Conservation (phyloP, 208 protist species). For the Angomonas desouzai region DNA sequence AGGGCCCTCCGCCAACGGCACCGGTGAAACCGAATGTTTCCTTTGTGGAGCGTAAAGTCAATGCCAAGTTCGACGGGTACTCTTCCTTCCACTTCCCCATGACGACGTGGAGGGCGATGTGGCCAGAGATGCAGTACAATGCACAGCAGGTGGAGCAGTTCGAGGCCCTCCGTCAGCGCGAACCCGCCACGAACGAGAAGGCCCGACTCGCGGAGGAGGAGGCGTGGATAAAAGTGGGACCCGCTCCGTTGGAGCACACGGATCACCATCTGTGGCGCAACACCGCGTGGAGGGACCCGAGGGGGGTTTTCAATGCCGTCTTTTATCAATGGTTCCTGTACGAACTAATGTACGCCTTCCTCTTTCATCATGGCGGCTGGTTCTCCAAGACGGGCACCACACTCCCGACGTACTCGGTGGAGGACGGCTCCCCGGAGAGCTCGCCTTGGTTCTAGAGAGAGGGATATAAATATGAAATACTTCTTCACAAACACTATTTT, state of each 20-base stretch:
- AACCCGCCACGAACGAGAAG: background rate
- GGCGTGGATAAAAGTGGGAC: background rate
- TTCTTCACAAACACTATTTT: too few relatives aligned
- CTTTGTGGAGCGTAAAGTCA: conserved; percentile 14
- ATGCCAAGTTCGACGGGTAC: conserved; percentile 67
- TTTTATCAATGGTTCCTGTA: conserved; percentile 66
- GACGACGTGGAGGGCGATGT: conserved; percentile 82
- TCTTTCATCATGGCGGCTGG: conserved; percentile 73
- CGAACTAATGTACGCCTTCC: conserved; percentile 82
- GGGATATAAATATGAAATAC: too few relatives aligned
- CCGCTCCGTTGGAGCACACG: conserved; percentile 25
- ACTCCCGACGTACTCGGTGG: conserved; percentile 45
- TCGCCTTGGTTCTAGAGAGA: conserved; percentile 6
- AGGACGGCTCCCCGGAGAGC: conserved; percentile 25
- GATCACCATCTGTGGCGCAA: conserved; percentile 77
- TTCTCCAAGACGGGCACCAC: conserved; percentile 68
- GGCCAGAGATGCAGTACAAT: conserved; percentile 73
- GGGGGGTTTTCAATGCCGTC: conserved; percentile 57
- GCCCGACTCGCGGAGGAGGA: background rate
- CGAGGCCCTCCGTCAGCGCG: background rate
- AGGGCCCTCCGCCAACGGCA: background rate
- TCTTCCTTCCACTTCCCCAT: conserved; percentile 80
- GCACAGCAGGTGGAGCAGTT: conserved; percentile 7
- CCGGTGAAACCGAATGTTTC: conserved; percentile 16
- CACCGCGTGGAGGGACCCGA: conserved; percentile 49